Percentiles rank a stretch among this genome's conserved stretches.
phyloP scores from a whole-genome alignment of 2,329 filamentous ascomycete genomes.

The Verticillium klebahnii region DNA sequence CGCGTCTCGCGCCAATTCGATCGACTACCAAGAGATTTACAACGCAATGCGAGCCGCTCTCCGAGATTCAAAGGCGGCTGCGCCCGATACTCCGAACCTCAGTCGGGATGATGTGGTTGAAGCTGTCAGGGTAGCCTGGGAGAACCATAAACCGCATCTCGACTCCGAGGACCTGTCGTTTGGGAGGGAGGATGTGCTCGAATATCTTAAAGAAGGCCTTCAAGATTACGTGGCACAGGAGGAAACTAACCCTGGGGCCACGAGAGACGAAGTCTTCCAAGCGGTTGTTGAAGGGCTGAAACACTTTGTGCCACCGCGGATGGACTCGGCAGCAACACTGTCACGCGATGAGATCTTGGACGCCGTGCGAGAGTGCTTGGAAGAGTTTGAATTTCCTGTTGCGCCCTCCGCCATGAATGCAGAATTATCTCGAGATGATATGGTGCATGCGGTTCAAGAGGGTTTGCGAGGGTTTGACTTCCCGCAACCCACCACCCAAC shows the following conservation, averaged over 20 bases:
- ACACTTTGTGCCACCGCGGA: conserved; percentile 69
- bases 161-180: conserved; percentile 86
- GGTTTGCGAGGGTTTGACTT: conserved; percentile 50
- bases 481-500: conserved; percentile 31
- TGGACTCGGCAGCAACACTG: conserved; percentile 64
- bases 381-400: conserved; percentile 74
- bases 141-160: conserved; percentile 90
- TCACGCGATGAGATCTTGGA: conserved; percentile 80
- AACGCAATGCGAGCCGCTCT: conserved; percentile 75
- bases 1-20: conserved; percentile 52
- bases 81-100: conserved; percentile 41
- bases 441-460: conserved; percentile 60
- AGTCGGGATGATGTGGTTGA: conserved; percentile 80
- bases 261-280: conserved; percentile 77
- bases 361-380: conserved; percentile 79
- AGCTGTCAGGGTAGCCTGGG: conserved; percentile 86
- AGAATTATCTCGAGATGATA: conserved; percentile 56
- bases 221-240: conserved; percentile 62
- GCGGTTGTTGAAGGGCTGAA: conserved; percentile 84
- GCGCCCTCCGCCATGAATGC: conserved; percentile 49
- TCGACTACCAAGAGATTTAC: conserved; percentile 83
- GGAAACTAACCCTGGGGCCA: conserved; percentile 56
- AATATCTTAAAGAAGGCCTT: conserved; percentile 81
- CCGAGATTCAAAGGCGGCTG: conserved; percentile 49
- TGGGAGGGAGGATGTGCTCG: conserved; percentile 84